These are phyloP conservation scores for Hemileccinum rubropunctum DNA, from an alignment of 768 basidiomycete genomes.

Conservation along the genomic window DNA sequence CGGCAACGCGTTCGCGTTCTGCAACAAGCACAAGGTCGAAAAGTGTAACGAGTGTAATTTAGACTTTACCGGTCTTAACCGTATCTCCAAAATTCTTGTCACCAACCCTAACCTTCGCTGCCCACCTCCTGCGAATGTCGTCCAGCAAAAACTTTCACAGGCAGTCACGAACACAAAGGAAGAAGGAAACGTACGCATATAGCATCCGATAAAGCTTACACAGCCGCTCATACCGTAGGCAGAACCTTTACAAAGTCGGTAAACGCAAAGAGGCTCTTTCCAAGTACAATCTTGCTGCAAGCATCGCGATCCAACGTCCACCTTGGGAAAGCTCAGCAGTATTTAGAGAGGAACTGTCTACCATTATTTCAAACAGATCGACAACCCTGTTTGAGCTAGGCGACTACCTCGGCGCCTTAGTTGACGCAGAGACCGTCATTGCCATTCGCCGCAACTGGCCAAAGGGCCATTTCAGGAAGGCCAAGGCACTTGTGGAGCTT, in stretches of 20 bases:
- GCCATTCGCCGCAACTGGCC: constrained; percentile 83
- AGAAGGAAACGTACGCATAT: constrained; percentile 81
- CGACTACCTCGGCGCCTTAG: constrained; percentile 74
- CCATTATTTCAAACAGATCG: constrained; percentile 87
- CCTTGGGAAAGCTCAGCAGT: constrained; percentile 85
- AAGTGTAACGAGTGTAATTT: constrained; percentile 71
- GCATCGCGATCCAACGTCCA: constrained; percentile 74
- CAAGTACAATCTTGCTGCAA: constrained; percentile 76
- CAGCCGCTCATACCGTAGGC: constrained; percentile 13
- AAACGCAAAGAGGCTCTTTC: constrained; percentile 68
- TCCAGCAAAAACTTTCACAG: constrained; percentile 72
- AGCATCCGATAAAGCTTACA: neutral
- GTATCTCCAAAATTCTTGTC: constrained; percentile 67
- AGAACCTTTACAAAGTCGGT: constrained; percentile 79
- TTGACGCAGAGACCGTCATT: constrained; percentile 91
- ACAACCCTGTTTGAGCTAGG: constrained; percentile 78
- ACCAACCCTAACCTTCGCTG: constrained; percentile 69
- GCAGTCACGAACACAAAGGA: constrained; percentile 82
- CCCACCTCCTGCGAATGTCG: constrained; percentile 76
- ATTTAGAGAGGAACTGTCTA: constrained; percentile 88
- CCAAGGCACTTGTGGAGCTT: constrained; percentile 81
- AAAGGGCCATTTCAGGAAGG: constrained; percentile 95
- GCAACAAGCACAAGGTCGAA: constrained; percentile 64
- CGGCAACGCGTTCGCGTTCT: constrained; percentile 56
- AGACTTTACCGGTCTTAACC: constrained; percentile 76